Conservation (phyloP, 202 grass and related monocot species). For the Carex arenaria region DNA sequence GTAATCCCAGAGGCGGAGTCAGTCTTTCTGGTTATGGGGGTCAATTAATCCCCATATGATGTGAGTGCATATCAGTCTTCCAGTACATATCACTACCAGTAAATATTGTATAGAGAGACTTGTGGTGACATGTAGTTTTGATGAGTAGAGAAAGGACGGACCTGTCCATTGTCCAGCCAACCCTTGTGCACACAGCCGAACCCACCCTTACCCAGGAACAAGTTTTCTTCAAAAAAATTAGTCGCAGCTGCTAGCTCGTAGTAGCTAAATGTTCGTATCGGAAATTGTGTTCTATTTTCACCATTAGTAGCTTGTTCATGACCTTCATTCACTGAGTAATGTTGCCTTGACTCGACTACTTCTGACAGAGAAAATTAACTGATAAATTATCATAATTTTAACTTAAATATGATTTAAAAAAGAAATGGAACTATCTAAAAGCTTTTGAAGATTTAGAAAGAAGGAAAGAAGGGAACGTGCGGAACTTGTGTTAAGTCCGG, state of each 20-base stretch:
- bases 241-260: conserved; percentile 55
- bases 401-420: background rate
- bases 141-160: conserved; percentile 12
- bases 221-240: conserved; percentile 46
- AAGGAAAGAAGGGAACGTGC: too few species aligned
- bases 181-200: conserved; percentile 74
- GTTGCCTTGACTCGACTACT: background rate
- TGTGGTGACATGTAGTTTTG: background rate
- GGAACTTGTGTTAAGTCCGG: too few species aligned
- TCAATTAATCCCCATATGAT: too few species aligned
- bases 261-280: conserved; percentile 33
- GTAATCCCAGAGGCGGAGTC: background rate
- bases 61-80: too few species aligned
- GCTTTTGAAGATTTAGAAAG: too few species aligned
- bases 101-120: background rate
- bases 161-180: conserved; percentile 43
- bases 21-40: too few species aligned
- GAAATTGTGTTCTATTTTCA: background rate
- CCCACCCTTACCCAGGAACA: conserved; percentile 58
- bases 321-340: background rate
- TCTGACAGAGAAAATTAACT: background rate
- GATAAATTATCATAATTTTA: too few species aligned
- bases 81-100: background rate
- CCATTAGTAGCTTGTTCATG: background rate
- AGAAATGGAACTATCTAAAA: too few species aligned